These are phyloP conservation scores for Plenodomus biglobosus DNA, from an alignment of 2,329 filamentous ascomycete genomes.

Conservation along the genomic window DNA sequence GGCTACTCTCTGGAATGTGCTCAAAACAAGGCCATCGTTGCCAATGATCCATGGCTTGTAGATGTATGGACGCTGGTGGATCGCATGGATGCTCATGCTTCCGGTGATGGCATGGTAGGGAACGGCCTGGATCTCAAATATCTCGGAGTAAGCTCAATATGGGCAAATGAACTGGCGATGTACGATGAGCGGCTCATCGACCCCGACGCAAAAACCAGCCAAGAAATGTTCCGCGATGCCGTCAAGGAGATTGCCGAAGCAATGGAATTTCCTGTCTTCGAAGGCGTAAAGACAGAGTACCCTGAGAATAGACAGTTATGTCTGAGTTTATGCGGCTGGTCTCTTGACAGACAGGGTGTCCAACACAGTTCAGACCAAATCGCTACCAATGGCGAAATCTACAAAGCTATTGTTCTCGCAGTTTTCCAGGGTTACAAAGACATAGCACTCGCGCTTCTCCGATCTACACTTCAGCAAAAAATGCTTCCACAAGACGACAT, in stretches of 20 bases:
- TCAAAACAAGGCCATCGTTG: constrained; percentile 66
- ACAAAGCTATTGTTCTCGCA: constrained; percentile 74
- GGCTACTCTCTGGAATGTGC: constrained; percentile 61
- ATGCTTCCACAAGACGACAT: constrained; percentile 57
- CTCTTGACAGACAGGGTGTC: constrained; percentile 57
- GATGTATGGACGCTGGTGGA: constrained; percentile 78
- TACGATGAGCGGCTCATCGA: constrained; percentile 42
- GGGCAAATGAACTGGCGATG: constrained; percentile 68
- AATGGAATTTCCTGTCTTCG: constrained; percentile 63
- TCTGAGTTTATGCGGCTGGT: constrained; percentile 73
- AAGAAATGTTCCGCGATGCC: constrained; percentile 58
- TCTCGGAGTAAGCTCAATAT: constrained; percentile 71
- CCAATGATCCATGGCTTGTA: constrained; percentile 72
- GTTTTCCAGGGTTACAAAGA: constrained; percentile 71
- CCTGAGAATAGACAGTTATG: constrained; percentile 74
- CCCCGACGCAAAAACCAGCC: constrained; percentile 46
- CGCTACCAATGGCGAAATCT: constrained; percentile 60
- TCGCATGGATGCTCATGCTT: constrained; percentile 64
- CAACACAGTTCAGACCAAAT: constrained; percentile 54
- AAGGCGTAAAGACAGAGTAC: constrained; percentile 64
- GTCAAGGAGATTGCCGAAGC: constrained; percentile 66
- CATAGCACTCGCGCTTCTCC: constrained; percentile 69
- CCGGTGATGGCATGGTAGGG: constrained; percentile 69
- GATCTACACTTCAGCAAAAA: constrained; percentile 67
- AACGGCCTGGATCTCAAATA: constrained; percentile 72